These are phyloP conservation scores for Cryptococcus depauperatus DNA, from an alignment of 1,284 basidiomycete species.

Conservation along the genomic window DNA sequence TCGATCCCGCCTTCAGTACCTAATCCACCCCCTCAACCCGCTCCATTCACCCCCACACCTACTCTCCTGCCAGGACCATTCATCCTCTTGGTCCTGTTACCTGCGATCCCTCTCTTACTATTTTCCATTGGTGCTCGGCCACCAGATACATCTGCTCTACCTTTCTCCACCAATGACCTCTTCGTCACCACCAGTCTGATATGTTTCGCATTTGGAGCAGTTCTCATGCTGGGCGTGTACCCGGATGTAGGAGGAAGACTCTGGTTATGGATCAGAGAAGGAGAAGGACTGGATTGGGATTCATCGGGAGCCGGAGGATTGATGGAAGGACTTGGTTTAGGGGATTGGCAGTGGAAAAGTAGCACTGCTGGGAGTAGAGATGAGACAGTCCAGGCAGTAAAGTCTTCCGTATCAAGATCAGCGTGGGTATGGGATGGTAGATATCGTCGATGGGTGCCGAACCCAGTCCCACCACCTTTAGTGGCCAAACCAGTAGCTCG, in stretches of 20 bases:
- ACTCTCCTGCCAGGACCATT: constrained; percentile 27
- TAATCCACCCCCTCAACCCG: background rate
- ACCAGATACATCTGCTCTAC: constrained; percentile 20
- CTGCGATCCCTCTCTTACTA: constrained; percentile 25
- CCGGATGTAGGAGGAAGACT: constrained; percentile 19
- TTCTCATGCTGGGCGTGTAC: constrained; percentile 21
- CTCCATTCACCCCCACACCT: constrained; percentile 4
- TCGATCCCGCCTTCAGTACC: background rate
- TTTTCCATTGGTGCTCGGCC: constrained; percentile 30
- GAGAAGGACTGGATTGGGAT: background rate
- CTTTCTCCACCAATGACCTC: constrained; percentile 26
- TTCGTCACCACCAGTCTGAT: constrained; percentile 25
- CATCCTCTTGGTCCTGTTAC: constrained; percentile 27
- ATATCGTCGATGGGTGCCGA: background rate
- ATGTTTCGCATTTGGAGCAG: constrained; percentile 22
- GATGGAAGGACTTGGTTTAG: background rate
- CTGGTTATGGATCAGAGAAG: constrained; percentile 17
- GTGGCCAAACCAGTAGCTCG: background rate
- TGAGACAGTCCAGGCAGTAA: no score
- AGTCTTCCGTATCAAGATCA: no score
- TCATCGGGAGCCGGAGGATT: background rate
- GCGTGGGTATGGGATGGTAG: constrained; percentile 2
- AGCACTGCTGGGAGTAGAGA: no score
- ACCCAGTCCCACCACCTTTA: background rate
- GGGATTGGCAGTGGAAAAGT: background rate